Conservation (phyloP, 345 rosid genomes). For the Arabidopsis thaliana region TAIR10.1 NC_003076.8:23423001-23423500, state of each 20-base stretch:
- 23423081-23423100: constrained; percentile 78
- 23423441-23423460: constrained; percentile 91
- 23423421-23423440: constrained; percentile 97
- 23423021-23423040: constrained; percentile 82
- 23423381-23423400: not conserved
- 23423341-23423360: not conserved
- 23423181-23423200: not conserved
- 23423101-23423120: constrained; percentile 80
- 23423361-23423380: constrained; percentile 1
- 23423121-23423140: not conserved
- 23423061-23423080: constrained; percentile 98
- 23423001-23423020: constrained; percentile 76
- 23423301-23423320: constrained; percentile 83
- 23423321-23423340: constrained; percentile 59
- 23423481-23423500: constrained; percentile 98
- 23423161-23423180: constrained; percentile 1
- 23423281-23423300: constrained; percentile 93
- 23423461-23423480: constrained; percentile 93
- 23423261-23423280: constrained; percentile 73
- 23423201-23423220: constrained; percentile 67
- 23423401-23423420: constrained; percentile 74
- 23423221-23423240: constrained; percentile 84
- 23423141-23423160: not conserved
- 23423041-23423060: constrained; percentile 98
- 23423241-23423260: constrained; percentile 85